Conservation (phyloP, 2,329 filamentous ascomycete genomes). For the Pseudogymnoascus sp. region DNA sequence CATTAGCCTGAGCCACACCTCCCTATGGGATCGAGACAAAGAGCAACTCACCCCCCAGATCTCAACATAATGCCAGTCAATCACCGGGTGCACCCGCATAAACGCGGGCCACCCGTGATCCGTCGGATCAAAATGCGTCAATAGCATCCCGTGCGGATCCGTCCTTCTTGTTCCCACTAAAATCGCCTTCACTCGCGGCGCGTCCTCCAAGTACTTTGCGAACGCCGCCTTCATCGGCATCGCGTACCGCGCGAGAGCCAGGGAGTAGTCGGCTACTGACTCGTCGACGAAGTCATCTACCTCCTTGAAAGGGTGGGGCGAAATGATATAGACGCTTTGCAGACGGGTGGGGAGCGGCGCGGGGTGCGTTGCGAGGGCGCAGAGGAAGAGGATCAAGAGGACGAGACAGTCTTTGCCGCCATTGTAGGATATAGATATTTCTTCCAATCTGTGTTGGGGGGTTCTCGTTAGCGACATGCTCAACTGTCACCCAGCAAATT, state of each 20-base stretch:
- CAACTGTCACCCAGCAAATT: not conserved
- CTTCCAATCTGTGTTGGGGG: slow-evolving; percentile 47
- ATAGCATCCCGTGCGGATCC: slow-evolving; percentile 74
- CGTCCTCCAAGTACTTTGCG: slow-evolving; percentile 61
- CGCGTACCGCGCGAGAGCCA: slow-evolving; percentile 66
- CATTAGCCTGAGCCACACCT: slow-evolving; percentile 13
- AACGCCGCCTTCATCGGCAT: slow-evolving; percentile 77
- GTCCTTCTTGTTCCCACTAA: slow-evolving; percentile 84
- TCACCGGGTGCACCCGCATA: slow-evolving; percentile 88
- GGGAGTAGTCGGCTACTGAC: slow-evolving; percentile 60
- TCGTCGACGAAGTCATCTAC: slow-evolving; percentile 74
- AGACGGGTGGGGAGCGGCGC: slow-evolving; percentile 37
- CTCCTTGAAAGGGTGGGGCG: slow-evolving; percentile 72
- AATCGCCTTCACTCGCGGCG: slow-evolving; percentile 61
- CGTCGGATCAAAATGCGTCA: slow-evolving; percentile 79
- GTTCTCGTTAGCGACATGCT: slow-evolving; percentile 5
- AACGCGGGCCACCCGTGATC: slow-evolving; percentile 86
- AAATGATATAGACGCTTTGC: slow-evolving; percentile 83
- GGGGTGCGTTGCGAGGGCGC: slow-evolving; percentile 35
- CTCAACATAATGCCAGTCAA: slow-evolving; percentile 95
- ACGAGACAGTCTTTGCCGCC: slow-evolving; percentile 97
- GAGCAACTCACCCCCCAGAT: slow-evolving; percentile 72
- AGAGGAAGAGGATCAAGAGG: slow-evolving; percentile 77
- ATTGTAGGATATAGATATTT: slow-evolving; percentile 90
- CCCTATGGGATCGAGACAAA: not conserved